A percentile compares a stretch with the other conserved stretches of the same genome.
Evolutionary conservation across 2,329 filamentous ascomycete species (phyloP).

Genomic region (Pseudodiploospora longispora): DNA sequence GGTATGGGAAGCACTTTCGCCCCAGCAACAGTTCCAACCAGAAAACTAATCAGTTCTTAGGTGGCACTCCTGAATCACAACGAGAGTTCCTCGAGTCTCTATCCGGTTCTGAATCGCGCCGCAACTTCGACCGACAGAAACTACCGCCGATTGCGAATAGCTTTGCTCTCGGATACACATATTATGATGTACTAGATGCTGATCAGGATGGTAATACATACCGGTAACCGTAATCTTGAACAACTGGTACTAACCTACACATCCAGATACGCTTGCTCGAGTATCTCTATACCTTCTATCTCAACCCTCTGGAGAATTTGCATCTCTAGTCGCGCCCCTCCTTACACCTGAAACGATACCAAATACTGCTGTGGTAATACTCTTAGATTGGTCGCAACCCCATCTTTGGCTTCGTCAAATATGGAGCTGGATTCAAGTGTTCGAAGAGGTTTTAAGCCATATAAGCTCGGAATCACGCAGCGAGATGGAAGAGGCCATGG

Average conservation of each 20-base stretch:
- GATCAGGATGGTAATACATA: conserved; percentile 69
- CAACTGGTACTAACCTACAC: too few species aligned
- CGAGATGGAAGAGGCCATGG: conserved; percentile 80
- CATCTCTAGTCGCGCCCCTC: conserved; percentile 73
- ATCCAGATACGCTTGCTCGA: conserved; percentile 76
- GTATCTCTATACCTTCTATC: conserved; percentile 83
- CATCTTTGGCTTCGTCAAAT: conserved; percentile 89
- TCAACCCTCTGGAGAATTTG: conserved; percentile 76
- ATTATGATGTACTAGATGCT: conserved; percentile 86
- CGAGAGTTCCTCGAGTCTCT: conserved; percentile 70
- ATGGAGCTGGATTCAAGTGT: conserved; percentile 78
- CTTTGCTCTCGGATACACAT: conserved; percentile 89
- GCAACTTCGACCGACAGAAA: conserved; percentile 49
- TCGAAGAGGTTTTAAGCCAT: conserved; percentile 67
- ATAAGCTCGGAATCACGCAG: conserved; percentile 70
- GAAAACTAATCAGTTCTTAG: conserved; percentile 37
- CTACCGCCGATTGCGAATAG: conserved; percentile 79
- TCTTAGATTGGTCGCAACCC: conserved; percentile 93
- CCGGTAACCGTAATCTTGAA: too few species aligned
- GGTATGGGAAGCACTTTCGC: conserved; percentile 41
- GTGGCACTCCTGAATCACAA: conserved; percentile 75
- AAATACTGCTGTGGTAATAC: conserved; percentile 78
- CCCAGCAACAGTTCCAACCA: too few species aligned
- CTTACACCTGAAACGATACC: conserved; percentile 77
- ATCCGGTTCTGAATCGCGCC: conserved; percentile 44